These are phyloP conservation scores for Otatea glauca DNA, from an alignment of 176 grass and related monocot genomes.

Conservation along the genomic window DNA sequence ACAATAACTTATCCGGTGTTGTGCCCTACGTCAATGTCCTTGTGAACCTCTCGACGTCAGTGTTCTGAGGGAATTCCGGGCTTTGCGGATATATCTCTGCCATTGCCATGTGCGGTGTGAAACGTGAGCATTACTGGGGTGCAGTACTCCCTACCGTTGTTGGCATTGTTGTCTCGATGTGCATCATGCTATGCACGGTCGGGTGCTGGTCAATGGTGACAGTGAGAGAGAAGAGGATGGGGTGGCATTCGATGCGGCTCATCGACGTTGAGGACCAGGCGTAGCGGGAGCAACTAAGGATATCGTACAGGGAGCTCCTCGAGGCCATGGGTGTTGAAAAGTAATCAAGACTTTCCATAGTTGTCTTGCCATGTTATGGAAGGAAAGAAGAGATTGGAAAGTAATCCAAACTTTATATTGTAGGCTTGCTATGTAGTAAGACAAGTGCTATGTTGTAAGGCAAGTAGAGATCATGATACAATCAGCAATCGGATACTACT, in stretches of 20 bases:
- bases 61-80: conserved; percentile 58
- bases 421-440: no score
- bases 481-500: no score
- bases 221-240: neutral
- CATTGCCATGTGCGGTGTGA: conserved; percentile 34
- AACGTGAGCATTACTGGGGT: conserved; percentile 6
- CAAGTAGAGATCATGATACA: no score
- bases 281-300: conserved; percentile 63
- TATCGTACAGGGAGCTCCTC: conserved; percentile 75
- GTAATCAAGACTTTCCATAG: no score
- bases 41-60: conserved; percentile 45
- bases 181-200: conserved; percentile 34
- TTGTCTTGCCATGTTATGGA: no score
- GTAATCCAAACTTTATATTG: no score
- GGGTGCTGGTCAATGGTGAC: conserved; percentile 23
- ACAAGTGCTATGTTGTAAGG: no score
- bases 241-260: conserved; percentile 30
- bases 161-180: conserved; percentile 17
- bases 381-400: no score
- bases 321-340: no score
- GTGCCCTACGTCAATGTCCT: conserved; percentile 55
- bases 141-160: neutral
- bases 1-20: conserved; percentile 73
- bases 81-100: conserved; percentile 58
- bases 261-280: conserved; percentile 44